Base-by-base conservation (phyloP, 495 filamentous ascomycete genomes). In the Penicillium crystallinum region DNA sequence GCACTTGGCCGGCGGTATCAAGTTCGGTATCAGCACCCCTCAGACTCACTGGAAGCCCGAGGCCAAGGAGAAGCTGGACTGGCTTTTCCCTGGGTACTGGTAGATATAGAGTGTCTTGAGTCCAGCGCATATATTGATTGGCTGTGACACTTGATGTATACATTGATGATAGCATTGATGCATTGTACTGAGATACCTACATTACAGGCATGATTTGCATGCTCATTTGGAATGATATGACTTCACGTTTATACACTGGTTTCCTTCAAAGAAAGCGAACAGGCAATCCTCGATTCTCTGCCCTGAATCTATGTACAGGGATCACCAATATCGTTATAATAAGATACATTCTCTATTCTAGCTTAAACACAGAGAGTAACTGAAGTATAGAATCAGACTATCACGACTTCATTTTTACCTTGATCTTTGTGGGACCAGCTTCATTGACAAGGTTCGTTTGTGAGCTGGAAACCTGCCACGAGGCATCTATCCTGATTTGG, bases 11-110 rank as follows among this genome's bases (percentile, higher is more conserved):
- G 72, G 73, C 6, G 64, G 65, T 17, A 70, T 87, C 58, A 84
- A 85, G 70, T 89, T 88, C 48, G 73, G 74, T 17, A 52, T 77
- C 55, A 89, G 84, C 71, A 90, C 88, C 36, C 80, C 86, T 52
- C 77, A 77, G 48, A 73, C 77, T 12, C 78, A 85, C 39, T 78
- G 86, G 59, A 75, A 74, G 34, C 74, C 77, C 1, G 85, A 87
- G 67, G 82, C 80, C 7, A 66, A 80, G 62, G 81, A 85, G 78
- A 84, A 81, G 71, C 70, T 92, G 43, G 75, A 84, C 63, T 96
- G 83, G 73, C 65, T 97, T 53, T 93, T 91, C 70, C 88, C 88
- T 21, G 69, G 68, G 1, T 73, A 75, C 55, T 77, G 75, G 49
- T 63, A 53, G 48, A 29, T 51, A 18, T 44, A 7, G 33, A 10